Conservation (phyloP, 495 filamentous ascomycete genomes). For the Astrothelium macrocarpum region DNA sequence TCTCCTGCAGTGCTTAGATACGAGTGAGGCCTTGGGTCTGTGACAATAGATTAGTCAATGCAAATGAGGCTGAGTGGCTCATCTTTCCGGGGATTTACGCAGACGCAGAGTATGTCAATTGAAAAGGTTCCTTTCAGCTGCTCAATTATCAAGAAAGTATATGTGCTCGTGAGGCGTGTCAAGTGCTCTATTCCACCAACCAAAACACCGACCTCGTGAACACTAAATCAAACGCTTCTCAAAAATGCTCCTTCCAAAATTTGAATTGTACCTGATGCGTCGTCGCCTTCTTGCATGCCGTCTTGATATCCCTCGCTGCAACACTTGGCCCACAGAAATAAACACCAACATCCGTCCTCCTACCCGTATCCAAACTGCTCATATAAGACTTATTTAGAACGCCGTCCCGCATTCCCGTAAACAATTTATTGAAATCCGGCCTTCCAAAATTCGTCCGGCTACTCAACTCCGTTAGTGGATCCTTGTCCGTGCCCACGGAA, state of each 20-base stretch:
- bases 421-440: conserved; percentile 78
- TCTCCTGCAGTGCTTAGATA: no score
- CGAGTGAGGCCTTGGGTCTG: no score
- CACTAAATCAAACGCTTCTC: neutral
- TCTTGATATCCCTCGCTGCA: conserved; percentile 76
- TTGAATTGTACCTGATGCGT: conserved; percentile 77
- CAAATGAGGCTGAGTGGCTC: no score
- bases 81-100: no score
- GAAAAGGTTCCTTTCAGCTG: no score
- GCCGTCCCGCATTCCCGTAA: conserved; percentile 77
- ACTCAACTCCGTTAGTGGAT: conserved; percentile 86
- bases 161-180: neutral
- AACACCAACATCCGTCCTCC: conserved; percentile 77
- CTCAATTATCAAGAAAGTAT: no score
- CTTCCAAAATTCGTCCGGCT: conserved; percentile 90
- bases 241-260: conserved; percentile 97
- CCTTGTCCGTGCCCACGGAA: conserved; percentile 72
- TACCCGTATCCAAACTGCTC: conserved; percentile 61
- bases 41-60: no score
- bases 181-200: neutral
- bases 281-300: conserved; percentile 61
- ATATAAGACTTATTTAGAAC: conserved; percentile 80
- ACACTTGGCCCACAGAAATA: conserved; percentile 90
- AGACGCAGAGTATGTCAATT: no score
- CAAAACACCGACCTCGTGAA: neutral